phyloP scores from a whole-genome alignment of 495 filamentous ascomycete genomes.

The Hypoxylon crocopeplum region DNA sequence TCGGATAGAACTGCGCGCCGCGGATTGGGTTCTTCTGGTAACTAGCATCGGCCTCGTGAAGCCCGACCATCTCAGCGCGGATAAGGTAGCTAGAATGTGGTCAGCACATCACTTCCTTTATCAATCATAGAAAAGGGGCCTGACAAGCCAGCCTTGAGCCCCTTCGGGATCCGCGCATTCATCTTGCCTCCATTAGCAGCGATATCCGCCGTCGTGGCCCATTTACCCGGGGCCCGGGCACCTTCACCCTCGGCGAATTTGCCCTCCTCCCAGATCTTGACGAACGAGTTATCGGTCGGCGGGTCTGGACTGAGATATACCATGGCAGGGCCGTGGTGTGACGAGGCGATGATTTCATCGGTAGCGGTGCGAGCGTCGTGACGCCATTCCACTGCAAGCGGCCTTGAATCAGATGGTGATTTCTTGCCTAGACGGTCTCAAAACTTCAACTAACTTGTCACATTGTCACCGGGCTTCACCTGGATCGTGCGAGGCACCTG shows the following conservation, averaged over 20 bases:
- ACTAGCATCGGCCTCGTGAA: constrained; percentile 51
- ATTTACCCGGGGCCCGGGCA: constrained; percentile 38
- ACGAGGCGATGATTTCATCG: constrained; percentile 54
- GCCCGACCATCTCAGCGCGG: constrained; percentile 55
- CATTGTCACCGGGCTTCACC: constrained; percentile 51
- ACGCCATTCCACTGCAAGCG: constrained; percentile 35
- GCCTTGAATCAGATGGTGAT: neutral
- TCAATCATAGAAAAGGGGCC: too few relatives aligned
- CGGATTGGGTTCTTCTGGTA: constrained; percentile 39
- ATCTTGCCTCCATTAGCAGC: constrained; percentile 50
- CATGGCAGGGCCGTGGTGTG: constrained; percentile 52
- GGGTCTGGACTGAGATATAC: constrained; percentile 56
- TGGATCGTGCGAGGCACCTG: constrained; percentile 49
- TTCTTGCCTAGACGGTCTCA: neutral
- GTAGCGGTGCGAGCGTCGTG: constrained; percentile 43
- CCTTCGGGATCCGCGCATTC: constrained; percentile 50
- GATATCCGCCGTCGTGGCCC: constrained; percentile 50
- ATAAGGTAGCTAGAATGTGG: constrained; percentile 49
- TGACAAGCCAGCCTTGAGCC: constrained; percentile 51
- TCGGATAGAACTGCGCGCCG: constrained; percentile 57
- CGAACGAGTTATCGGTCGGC: constrained; percentile 50
- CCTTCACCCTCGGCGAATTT: constrained; percentile 39
- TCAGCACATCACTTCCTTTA: too few relatives aligned
- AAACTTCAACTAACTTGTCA: constrained; percentile 48
- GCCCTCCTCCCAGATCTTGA: constrained; percentile 57